Base-by-base conservation (phyloP, 2,329 filamentous ascomycete genomes). In the Tolypocladium guangdongense region DNA sequence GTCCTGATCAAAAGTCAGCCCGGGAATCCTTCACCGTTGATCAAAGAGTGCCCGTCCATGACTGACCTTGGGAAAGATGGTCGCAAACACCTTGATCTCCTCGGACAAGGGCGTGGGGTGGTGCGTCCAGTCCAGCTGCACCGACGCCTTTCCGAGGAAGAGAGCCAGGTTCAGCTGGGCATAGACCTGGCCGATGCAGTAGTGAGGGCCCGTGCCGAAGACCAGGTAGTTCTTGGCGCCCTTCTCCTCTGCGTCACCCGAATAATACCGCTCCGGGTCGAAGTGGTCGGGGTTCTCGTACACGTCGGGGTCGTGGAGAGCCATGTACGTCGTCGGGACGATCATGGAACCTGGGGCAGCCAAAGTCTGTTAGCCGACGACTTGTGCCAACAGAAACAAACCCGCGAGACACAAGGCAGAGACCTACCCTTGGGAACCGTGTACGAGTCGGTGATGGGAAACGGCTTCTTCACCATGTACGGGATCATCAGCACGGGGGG, bases 401-500 rank as follows among this genome's bases (percentile, higher is more conserved):
- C 7, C 1, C 10, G 43, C 27, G 18, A n/a, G 10, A 10, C 48
- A 4, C 20, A 2, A 10, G 1, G 48, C 48, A 20, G 20, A 50
- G 33, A 59, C 74, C 65, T 66, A 82, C 82, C 88, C 77, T 97
- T 97, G 64, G 89, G 88, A 50, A 92, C 85, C n/a, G 90, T 96
- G 73, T 97, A 96, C 37, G 77, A 80, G 37, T 87, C 82, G 30
- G 87, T 90, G 62, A 99, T 86, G 50, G 91, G 91, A 80, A 97
- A 99, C 53, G 88, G 75, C 78, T 95, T 96, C 85, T 97, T 97
- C 59, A 85, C 89, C 57, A 91, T 70, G 71, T 97, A 97, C 36
- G 93, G 93, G 50, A 96, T 89, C 90, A 99, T 96, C 71, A 96
- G 81, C 64, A 99, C 93, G 54, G 93, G 93, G 59, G 93, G 93